These are phyloP conservation scores for Penicillium sp. DNA, from an alignment of 2,329 filamentous ascomycete species.

Conservation along the genomic window DNA sequence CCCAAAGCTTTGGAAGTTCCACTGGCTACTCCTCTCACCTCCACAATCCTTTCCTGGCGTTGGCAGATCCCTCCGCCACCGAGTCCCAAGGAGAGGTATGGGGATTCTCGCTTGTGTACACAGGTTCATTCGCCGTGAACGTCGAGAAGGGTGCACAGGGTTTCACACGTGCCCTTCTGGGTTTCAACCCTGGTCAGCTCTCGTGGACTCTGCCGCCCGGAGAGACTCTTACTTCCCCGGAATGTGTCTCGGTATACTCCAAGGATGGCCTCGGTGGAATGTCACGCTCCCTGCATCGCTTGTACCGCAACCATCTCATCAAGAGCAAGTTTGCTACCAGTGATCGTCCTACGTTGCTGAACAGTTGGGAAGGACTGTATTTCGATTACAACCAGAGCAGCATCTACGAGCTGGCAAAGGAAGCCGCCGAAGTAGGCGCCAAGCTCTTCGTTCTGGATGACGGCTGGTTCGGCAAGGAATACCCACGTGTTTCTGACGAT, in stretches of 20 bases:
- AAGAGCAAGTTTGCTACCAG: conserved; percentile 55
- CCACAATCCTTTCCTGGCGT: conserved; percentile 64
- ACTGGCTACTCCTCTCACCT: conserved; percentile 64
- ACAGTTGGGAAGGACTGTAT: conserved; percentile 65
- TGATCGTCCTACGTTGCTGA: conserved; percentile 58
- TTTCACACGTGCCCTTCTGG: conserved; percentile 59
- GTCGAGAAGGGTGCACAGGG: conserved; percentile 64
- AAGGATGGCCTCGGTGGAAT: conserved; percentile 59
- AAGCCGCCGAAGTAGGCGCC: conserved; percentile 60
- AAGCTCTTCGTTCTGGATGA: conserved; percentile 66
- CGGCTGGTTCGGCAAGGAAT: conserved; percentile 66
- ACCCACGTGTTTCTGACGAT: conserved; percentile 59
- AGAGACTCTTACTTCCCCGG: conserved; percentile 60
- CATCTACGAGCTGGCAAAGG: conserved; percentile 56
- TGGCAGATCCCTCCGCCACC: conserved; percentile 58
- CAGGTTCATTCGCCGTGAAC: conserved; percentile 62
- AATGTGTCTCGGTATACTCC: conserved; percentile 64
- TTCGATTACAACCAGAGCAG: conserved; percentile 60
- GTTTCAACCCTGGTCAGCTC: conserved; percentile 61
- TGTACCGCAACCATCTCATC: conserved; percentile 63
- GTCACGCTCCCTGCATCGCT: conserved; percentile 61
- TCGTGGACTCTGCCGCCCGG: conserved; percentile 59
- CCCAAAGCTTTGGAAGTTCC: conserved; percentile 57
- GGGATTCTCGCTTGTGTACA: conserved; percentile 66
- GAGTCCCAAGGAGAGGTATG: conserved; percentile 62